These are phyloP conservation scores for Didymella lethalis DNA, from an alignment of 2,329 filamentous ascomycete genomes.

Conservation along the genomic window DNA sequence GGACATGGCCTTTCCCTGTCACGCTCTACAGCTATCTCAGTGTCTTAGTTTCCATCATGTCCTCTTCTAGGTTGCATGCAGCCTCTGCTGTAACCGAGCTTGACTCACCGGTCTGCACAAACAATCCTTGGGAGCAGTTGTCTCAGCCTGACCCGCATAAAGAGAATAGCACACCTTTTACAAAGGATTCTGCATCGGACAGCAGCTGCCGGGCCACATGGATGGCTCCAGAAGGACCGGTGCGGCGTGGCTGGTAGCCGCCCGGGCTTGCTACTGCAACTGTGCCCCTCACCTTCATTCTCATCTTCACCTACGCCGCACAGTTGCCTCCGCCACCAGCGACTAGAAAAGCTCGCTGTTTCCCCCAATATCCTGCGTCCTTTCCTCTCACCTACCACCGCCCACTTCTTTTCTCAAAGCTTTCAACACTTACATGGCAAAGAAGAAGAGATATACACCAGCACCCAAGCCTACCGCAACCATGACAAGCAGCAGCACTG, in stretches of 20 bases:
- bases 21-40: too few relatives aligned
- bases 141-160: too few relatives aligned
- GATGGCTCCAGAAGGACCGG: background rate
- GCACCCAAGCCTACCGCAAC: background rate
- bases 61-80: too few relatives aligned
- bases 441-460: background rate
- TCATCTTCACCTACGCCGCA: slow-evolving; percentile 2
- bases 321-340: background rate
- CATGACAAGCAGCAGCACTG: background rate
- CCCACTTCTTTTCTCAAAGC: background rate
- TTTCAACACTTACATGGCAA: background rate
- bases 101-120: too few relatives aligned
- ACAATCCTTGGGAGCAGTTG: too few relatives aligned
- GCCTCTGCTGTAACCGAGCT: too few relatives aligned
- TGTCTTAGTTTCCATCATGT: too few relatives aligned
- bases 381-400: background rate
- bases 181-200: too few relatives aligned
- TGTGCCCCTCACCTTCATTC: background rate
- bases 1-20: too few relatives aligned
- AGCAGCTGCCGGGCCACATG: background rate
- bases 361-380: background rate
- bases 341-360: background rate
- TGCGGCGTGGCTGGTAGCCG: background rate
- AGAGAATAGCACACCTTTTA: too few relatives aligned
- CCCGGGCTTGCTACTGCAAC: slow-evolving; percentile 1